These are phyloP conservation scores for Lolium perenne DNA, from an alignment of 176 grass and related monocot species.

Conservation along the genomic window DNA sequence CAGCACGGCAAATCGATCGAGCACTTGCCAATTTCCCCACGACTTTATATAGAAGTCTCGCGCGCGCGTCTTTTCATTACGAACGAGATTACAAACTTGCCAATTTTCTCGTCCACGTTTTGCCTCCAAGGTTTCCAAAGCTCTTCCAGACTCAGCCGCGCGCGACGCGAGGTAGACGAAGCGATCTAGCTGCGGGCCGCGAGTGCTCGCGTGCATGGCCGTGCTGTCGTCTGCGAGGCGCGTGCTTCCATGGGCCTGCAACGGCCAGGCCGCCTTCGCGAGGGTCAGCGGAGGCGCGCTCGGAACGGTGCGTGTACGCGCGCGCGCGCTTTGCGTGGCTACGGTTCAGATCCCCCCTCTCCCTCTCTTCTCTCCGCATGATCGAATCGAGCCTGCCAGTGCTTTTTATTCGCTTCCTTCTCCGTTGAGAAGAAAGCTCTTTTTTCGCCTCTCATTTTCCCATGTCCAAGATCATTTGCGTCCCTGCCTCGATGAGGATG, in stretches of 20 bases:
- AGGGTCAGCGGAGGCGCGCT: not conserved
- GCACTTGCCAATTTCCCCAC: not conserved
- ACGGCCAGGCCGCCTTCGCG: not conserved
- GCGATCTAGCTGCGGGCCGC: not conserved
- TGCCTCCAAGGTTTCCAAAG: too few relatives aligned
- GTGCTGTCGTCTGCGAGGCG: conserved; percentile 36
- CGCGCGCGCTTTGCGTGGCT: conserved; percentile 35
- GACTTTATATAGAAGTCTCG: not conserved
- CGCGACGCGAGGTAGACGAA: not conserved
- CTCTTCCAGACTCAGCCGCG: not conserved
- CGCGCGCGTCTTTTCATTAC: too few relatives aligned
- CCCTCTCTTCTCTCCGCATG: not conserved
- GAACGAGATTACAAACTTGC: not conserved
- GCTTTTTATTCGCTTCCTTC: not conserved
- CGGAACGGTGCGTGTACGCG: conserved; percentile 44
- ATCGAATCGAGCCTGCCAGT: not conserved
- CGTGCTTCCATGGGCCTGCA: conserved; percentile 30
- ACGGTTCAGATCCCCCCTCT: conserved; percentile 13
- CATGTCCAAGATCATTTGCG: not conserved
- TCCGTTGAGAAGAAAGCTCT: not conserved
- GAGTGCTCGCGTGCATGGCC: conserved; percentile 33
- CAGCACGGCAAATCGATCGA: not conserved
- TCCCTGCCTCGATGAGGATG: conserved; percentile 4
- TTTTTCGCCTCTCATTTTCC: not conserved
- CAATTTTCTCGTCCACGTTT: not conserved